Conservation (phyloP, 192 early-diverging fungal genomes). For the Gigaspora rosea region DNA sequence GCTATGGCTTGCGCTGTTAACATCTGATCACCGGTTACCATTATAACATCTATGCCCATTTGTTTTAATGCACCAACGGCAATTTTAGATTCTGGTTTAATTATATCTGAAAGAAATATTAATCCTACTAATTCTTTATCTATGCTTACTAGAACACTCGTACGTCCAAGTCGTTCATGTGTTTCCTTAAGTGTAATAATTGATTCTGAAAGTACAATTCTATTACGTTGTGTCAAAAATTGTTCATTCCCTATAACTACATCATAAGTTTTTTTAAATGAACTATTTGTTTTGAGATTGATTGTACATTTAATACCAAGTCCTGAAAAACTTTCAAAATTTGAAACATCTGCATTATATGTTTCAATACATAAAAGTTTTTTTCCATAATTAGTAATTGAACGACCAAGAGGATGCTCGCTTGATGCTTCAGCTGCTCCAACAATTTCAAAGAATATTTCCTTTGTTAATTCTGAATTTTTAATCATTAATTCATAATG, state of each 20-base stretch:
- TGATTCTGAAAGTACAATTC: slow-evolving; percentile 47
- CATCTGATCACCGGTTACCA: slow-evolving; percentile 94
- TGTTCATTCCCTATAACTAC: slow-evolving; percentile 76
- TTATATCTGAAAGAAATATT: slow-evolving; percentile 80
- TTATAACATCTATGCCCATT: slow-evolving; percentile 79
- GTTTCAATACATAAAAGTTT: slow-evolving; percentile 40
- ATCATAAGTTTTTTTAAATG: slow-evolving; percentile 4
- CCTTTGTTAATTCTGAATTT: slow-evolving; percentile 45
- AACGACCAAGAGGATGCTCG: slow-evolving; percentile 92
- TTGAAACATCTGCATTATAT: slow-evolving; percentile 47
- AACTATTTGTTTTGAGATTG: slow-evolving; percentile 23
- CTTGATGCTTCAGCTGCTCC: slow-evolving; percentile 79
- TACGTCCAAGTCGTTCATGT: slow-evolving; percentile 72
- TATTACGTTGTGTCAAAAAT: slow-evolving; percentile 56
- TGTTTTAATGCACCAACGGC: slow-evolving; percentile 69
- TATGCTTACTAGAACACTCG: slow-evolving; percentile 78
- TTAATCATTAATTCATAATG: slow-evolving; percentile 41
- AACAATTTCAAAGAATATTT: slow-evolving; percentile 61
- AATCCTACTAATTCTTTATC: slow-evolving; percentile 61
- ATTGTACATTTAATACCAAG: slow-evolving; percentile 68
- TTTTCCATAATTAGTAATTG: slow-evolving; percentile 64
- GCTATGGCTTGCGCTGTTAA: slow-evolving; percentile 85
- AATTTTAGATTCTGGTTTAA: slow-evolving; percentile 77
- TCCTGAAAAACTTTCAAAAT: slow-evolving; percentile 73
- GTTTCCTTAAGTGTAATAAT: slow-evolving; percentile 41